Conservation (phyloP, 306 rosid genomes). For the Lathyrus aphaca region DNA sequence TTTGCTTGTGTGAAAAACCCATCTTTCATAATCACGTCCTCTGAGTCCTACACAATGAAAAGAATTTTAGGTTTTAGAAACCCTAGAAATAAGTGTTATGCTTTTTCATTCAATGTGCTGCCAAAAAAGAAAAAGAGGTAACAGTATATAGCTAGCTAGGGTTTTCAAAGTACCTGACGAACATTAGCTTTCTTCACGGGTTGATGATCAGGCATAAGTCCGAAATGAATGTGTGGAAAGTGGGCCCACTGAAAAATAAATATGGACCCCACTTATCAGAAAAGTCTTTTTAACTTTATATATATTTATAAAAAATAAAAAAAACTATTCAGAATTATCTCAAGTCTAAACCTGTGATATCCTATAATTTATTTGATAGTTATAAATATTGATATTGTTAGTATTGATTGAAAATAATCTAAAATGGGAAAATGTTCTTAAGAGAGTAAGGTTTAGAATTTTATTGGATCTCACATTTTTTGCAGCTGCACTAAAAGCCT, state of each 20-base stretch:
- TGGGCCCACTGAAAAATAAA: slow-evolving; percentile 87
- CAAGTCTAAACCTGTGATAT: too few relatives aligned
- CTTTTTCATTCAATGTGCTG: slow-evolving; percentile 22
- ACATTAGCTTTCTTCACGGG: slow-evolving; percentile 78
- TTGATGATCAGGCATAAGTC: slow-evolving; percentile 87
- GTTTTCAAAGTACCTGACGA: slow-evolving; percentile 70
- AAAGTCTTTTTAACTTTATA: background rate
- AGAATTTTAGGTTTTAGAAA: slow-evolving; percentile 18
- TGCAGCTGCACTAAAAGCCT: slow-evolving; percentile 99
- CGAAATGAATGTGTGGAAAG: slow-evolving; percentile 96
- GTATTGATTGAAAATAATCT: slow-evolving; percentile 27
- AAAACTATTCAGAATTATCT: too few relatives aligned
- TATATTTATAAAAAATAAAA: too few relatives aligned
- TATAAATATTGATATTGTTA: slow-evolving; percentile 37
- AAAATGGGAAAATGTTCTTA: slow-evolving; percentile 23
- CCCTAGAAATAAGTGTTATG: slow-evolving; percentile 39
- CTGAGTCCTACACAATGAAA: slow-evolving; percentile 66
- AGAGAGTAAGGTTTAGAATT: slow-evolving; percentile 43
- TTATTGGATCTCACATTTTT: slow-evolving; percentile 75
- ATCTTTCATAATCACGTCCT: slow-evolving; percentile 73
- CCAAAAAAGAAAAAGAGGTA: slow-evolving; percentile 13
- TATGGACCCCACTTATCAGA: slow-evolving; percentile 23
- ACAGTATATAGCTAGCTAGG: slow-evolving; percentile 38
- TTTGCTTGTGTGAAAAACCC: slow-evolving; percentile 66
- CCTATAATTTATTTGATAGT: too few relatives aligned